phyloP scores from a whole-genome alignment of 2,329 filamentous ascomycete species.

The Fusarium sp. region DNA sequence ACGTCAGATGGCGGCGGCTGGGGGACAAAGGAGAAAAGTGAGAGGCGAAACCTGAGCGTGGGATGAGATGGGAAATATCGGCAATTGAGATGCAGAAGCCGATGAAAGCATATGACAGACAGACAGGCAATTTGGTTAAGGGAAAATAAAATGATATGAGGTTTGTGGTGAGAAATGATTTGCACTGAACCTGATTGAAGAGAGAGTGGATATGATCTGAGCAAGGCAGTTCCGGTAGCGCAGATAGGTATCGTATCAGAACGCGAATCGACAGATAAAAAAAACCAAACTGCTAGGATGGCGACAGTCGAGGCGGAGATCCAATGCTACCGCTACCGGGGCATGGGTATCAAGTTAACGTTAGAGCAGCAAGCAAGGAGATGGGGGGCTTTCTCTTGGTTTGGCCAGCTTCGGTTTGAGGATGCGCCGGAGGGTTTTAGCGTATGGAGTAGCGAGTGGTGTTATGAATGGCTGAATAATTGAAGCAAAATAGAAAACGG shows the following conservation, averaged over 20 bases:
- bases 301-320: slow-evolving; percentile 28
- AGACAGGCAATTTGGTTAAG: background rate
- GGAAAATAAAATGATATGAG: slow-evolving; percentile 18
- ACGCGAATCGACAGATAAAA: slow-evolving; percentile 25
- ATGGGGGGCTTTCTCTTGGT: background rate
- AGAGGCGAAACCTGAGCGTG: slow-evolving; percentile 6
- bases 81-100: background rate
- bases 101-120: slow-evolving; percentile 15
- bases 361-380: background rate
- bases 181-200: slow-evolving; percentile 2
- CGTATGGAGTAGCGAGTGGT: slow-evolving; percentile 3
- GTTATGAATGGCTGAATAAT: slow-evolving; percentile 2
- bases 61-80: slow-evolving; percentile 15
- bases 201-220: slow-evolving; percentile 29
- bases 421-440: slow-evolving; percentile 29
- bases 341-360: slow-evolving; percentile 12
- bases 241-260: slow-evolving; percentile 25
- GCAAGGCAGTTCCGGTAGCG: slow-evolving; percentile 19
- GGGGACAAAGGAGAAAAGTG: slow-evolving; percentile 3
- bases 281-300: slow-evolving; percentile 9
- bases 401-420: slow-evolving; percentile 17
- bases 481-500: background rate
- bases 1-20: slow-evolving; percentile 22
- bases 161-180: slow-evolving; percentile 2
- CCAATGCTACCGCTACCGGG: slow-evolving; percentile 23